phyloP scores from a whole-genome alignment of 441 rosid genomes.

The Aleurites moluccanus region DNA sequence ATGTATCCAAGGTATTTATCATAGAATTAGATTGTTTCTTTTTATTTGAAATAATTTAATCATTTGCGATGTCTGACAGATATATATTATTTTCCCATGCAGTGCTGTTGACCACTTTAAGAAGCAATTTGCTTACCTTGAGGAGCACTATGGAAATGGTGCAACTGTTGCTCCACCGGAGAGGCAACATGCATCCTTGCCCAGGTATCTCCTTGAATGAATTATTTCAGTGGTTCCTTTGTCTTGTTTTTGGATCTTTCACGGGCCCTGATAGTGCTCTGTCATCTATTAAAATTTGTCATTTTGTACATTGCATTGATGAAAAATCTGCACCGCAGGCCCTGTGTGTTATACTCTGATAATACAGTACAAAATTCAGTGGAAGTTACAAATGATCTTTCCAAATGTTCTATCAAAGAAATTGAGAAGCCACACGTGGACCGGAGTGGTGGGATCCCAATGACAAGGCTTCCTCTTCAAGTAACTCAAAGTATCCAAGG shows the following conservation, averaged over 20 bases:
- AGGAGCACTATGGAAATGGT: constrained; percentile 90
- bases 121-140: constrained; percentile 94
- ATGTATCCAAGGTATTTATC: constrained; percentile 84
- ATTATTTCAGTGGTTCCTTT: constrained; percentile 6
- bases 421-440: constrained; percentile 59
- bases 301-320: constrained; percentile 17
- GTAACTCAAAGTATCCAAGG: constrained; percentile 78
- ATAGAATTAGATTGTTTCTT: constrained; percentile 4
- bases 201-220: constrained; percentile 49
- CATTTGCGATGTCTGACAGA: not conserved
- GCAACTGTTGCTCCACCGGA: constrained; percentile 73
- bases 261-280: not conserved
- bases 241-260: not conserved
- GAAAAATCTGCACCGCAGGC: constrained; percentile 44
- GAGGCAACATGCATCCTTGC: constrained; percentile 94
- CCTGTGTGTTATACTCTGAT: constrained; percentile 83
- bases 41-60: not conserved
- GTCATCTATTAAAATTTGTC: constrained; percentile 11
- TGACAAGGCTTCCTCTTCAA: constrained; percentile 80
- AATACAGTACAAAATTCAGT: constrained; percentile 52
- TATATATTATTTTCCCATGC: constrained; percentile 30
- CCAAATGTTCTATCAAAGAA: constrained; percentile 81
- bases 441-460: constrained; percentile 59
- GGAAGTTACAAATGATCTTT: constrained; percentile 68
- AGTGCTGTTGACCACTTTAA: constrained; percentile 98